Evolutionary conservation across 176 grass and related monocot genomes (phyloP).

Genomic region (Pharus latifolius): DNA sequence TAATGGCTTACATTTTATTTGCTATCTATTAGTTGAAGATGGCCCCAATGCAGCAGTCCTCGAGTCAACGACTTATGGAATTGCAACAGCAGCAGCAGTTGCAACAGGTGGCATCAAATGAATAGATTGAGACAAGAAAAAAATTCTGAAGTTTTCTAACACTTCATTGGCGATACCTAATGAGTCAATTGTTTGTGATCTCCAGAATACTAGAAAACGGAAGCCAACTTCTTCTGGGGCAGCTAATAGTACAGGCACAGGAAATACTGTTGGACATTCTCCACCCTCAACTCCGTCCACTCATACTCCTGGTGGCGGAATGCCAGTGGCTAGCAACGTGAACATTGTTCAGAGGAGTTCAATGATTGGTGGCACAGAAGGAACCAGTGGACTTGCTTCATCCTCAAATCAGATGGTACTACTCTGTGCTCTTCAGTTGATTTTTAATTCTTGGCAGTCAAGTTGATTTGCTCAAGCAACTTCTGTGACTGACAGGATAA

Average conservation of each 20-base stretch:
- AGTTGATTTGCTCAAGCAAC: constrained; percentile 17
- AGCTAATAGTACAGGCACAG: constrained; percentile 86
- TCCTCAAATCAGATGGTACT: constrained; percentile 89
- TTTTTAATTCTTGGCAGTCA: constrained; percentile 2
- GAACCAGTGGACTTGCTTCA: constrained; percentile 63
- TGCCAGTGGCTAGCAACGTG: constrained; percentile 48
- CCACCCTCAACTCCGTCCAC: constrained; percentile 93
- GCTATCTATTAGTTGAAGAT: constrained; percentile 58
- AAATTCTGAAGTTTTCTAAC: constrained; percentile 4
- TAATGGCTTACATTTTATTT: constrained; percentile 16
- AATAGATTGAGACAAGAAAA: background rate
- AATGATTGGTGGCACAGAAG: constrained; percentile 54
- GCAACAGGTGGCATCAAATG: constrained; percentile 46
- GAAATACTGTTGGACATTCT: constrained; percentile 74
- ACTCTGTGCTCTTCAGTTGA: constrained; percentile 3
- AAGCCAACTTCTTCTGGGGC: constrained; percentile 87
- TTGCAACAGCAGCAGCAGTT: constrained; percentile 59
- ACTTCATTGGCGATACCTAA: background rate
- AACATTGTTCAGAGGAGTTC: constrained; percentile 56
- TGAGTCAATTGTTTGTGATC: constrained; percentile 12
- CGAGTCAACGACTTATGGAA: constrained; percentile 64
- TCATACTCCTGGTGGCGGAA: constrained; percentile 70
- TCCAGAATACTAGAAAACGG: constrained; percentile 67
- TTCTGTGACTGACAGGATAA: constrained; percentile 57
- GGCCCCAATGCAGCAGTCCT: constrained; percentile 71